A percentile compares a stretch with the other conserved stretches of the same genome.
These are phyloP conservation scores for Trichoderma breve DNA, from an alignment of 2,329 filamentous ascomycete species.

Conservation along the genomic window DNA sequence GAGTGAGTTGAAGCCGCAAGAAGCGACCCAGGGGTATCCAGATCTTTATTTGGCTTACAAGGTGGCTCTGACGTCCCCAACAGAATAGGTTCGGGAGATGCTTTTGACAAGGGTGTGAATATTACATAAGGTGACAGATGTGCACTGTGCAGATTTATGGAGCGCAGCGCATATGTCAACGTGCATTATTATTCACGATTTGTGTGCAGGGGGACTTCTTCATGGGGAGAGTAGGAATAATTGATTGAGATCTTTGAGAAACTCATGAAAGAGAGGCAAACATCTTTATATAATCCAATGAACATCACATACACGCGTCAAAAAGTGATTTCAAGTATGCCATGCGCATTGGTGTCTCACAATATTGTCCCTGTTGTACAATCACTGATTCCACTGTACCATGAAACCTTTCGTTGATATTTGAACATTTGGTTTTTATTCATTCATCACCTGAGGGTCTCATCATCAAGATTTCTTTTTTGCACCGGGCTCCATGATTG, in stretches of 20 bases:
- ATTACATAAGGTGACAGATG: conserved; percentile 7
- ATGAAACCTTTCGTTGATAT: neutral
- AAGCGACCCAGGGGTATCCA: conserved; percentile 10
- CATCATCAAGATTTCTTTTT: conserved; percentile 10
- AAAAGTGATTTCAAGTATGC: neutral
- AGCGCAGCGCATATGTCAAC: neutral
- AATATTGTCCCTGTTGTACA: neutral
- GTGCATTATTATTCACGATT: conserved; percentile 8
- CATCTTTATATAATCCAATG: neutral
- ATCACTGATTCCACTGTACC: neutral
- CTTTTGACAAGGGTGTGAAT: conserved; percentile 20
- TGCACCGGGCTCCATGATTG: conserved; percentile 15
- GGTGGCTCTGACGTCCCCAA: conserved; percentile 18
- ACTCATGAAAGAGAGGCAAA: neutral
- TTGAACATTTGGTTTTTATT: conserved; percentile 11
- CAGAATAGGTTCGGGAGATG: conserved; percentile 16
- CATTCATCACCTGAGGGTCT: conserved; percentile 16
- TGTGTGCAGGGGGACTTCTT: neutral
- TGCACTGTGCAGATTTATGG: conserved; percentile 15
- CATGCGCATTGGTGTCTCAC: neutral
- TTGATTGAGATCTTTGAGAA: neutral
- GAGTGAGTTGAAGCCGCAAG: conserved; percentile 11
- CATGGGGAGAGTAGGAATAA: neutral
- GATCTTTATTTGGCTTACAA: neutral
- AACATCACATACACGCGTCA: neutral